Conservation (phyloP, 352 stramenopile genomes). For the Chloridella minuta region DNA sequence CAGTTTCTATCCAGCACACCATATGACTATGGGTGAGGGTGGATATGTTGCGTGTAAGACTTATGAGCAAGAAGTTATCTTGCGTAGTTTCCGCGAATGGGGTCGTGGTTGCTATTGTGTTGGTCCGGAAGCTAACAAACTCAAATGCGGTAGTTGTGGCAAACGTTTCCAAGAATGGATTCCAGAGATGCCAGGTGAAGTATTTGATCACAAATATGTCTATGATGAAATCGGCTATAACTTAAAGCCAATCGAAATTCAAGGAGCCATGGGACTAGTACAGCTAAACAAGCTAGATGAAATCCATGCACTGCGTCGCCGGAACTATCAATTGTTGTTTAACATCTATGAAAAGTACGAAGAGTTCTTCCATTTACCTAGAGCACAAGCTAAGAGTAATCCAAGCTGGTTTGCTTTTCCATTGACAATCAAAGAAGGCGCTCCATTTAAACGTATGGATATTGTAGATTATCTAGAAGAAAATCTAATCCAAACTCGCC, state of each 20-base stretch:
- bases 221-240: not conserved
- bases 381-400: not conserved
- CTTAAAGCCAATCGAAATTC: not conserved
- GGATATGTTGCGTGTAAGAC: not conserved
- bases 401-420: not conserved
- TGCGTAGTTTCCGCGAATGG: not conserved
- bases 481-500: not conserved
- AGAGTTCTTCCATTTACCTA: not conserved
- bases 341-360: not conserved
- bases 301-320: not conserved
- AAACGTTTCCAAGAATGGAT: not conserved
- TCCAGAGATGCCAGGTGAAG: not conserved
- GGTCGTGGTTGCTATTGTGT: not conserved
- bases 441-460: not conserved
- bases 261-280: not conserved
- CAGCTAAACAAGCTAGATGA: not conserved
- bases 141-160: no score
- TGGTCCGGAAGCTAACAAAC: not conserved
- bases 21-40: not conserved
- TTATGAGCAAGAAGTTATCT: not conserved
- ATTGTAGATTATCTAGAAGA: not conserved
- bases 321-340: not conserved
- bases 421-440: not conserved
- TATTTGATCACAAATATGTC: not conserved
- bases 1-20: not conserved